Evolutionary conservation across 129 eudicot genomes (phyloP).

Genomic region (Cynara cardunculus): DNA sequence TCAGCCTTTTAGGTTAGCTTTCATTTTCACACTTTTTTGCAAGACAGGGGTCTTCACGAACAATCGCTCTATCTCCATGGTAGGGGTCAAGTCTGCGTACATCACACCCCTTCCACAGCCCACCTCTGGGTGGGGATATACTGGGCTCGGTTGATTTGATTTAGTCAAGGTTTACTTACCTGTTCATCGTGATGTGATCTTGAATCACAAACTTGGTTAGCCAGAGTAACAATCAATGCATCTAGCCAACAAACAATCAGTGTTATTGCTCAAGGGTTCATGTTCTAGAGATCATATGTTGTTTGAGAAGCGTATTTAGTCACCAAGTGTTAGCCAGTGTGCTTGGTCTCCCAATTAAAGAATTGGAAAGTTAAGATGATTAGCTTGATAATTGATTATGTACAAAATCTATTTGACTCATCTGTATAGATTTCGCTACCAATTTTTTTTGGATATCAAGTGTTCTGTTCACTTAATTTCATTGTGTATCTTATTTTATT

Average conservation of each 20-base stretch:
- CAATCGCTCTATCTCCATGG: background rate
- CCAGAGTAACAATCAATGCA: background rate
- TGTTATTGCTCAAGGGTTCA: background rate
- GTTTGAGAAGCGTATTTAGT: background rate
- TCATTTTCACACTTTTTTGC: background rate
- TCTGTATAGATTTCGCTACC: background rate
- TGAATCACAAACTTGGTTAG: background rate
- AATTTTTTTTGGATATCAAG: background rate
- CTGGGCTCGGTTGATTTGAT: background rate
- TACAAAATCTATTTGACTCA: background rate
- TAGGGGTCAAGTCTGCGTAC: background rate
- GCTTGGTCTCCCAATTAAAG: background rate
- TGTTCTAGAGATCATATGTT: background rate
- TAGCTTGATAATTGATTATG: background rate
- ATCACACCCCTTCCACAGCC: background rate
- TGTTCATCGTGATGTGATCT: background rate
- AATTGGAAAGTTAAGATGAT: background rate
- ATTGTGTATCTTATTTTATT: constrained; percentile 1
- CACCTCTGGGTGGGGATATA: background rate
- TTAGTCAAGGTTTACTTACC: background rate
- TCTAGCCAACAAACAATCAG: background rate
- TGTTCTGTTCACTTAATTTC: background rate
- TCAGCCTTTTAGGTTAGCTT: background rate
- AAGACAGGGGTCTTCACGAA: background rate
- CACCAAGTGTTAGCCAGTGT: background rate